These are phyloP conservation scores for Coemansia sp. DNA, from an alignment of 192 early-diverging fungal species.

Conservation along the genomic window DNA sequence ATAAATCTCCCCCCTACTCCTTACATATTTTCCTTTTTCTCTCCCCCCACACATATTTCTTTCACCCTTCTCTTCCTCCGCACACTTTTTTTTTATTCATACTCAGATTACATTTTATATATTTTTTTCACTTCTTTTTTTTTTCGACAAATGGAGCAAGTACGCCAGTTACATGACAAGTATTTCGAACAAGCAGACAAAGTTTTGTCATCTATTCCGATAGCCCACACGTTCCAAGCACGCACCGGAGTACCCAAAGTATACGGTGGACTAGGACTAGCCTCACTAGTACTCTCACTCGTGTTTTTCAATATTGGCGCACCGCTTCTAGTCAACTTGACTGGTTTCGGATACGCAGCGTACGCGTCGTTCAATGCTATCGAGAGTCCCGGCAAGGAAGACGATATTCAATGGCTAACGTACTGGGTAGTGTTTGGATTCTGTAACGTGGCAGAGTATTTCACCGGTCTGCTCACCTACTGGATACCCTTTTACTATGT, in stretches of 20 bases:
- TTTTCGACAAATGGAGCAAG: constrained; percentile 38
- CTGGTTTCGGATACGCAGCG: constrained; percentile 93
- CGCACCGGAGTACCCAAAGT: constrained; percentile 87
- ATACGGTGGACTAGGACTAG: constrained; percentile 74
- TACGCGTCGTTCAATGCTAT: constrained; percentile 93
- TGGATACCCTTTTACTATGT: constrained; percentile 97
- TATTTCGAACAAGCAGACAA: constrained; percentile 62
- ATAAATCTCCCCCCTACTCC: neutral
- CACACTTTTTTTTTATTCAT: constrained; percentile 6
- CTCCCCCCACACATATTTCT: neutral
- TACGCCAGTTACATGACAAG: constrained; percentile 44
- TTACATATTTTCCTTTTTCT: neutral
- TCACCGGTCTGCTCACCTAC: constrained; percentile 85
- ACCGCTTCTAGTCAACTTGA: constrained; percentile 76
- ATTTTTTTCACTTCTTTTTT: neutral
- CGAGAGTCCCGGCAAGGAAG: constrained; percentile 74
- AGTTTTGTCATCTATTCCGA: constrained; percentile 69
- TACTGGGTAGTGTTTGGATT: constrained; percentile 94
- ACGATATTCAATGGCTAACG: constrained; percentile 89
- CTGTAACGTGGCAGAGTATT: constrained; percentile 86
- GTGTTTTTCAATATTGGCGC: constrained; percentile 91
- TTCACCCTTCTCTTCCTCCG: neutral
- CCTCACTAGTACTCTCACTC: constrained; percentile 64
- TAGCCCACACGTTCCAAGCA: constrained; percentile 70
- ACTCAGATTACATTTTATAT: neutral